Conservation (phyloP, 2,329 filamentous ascomycete species). For the Pseudogymnoascus sp. region DNA sequence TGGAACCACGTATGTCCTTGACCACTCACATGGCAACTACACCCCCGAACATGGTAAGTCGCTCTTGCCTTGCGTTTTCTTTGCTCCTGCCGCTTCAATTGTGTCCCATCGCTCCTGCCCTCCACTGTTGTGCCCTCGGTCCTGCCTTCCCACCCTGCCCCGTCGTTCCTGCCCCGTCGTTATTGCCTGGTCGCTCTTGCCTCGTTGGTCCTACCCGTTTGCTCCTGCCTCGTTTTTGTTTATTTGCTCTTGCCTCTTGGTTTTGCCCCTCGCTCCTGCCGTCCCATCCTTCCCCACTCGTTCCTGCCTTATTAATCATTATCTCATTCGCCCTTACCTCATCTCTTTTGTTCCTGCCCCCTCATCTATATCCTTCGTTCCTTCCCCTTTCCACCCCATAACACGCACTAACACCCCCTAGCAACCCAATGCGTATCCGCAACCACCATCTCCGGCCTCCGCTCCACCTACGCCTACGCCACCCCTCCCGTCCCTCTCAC, state of each 20-base stretch:
- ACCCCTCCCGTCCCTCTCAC: constrained; percentile 25
- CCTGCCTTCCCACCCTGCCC: too few species aligned
- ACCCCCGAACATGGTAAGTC: constrained; percentile 26
- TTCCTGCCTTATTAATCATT: background rate
- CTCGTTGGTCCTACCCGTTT: background rate
- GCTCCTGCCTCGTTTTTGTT: background rate
- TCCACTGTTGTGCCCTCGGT: too few species aligned
- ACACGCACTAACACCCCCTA: background rate
- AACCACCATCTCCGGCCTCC: constrained; percentile 35
- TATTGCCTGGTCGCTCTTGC: background rate
- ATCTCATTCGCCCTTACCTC: background rate
- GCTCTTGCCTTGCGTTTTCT: background rate
- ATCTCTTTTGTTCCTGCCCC: background rate
- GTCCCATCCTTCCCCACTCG: background rate
- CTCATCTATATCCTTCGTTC: background rate
- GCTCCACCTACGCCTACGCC: constrained; percentile 37
- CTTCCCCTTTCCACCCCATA: background rate
- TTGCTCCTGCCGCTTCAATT: background rate
- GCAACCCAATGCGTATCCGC: constrained; percentile 30
- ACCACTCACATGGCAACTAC: constrained; percentile 30
- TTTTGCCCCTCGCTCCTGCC: constrained; percentile 10
- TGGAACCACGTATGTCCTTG: constrained; percentile 35
- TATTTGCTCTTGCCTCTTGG: background rate
- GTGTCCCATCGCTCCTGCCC: background rate
- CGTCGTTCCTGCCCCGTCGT: background rate